Base-by-base conservation (phyloP, 441 rosid genomes). In the Pelargonium fulgidum region DNA sequence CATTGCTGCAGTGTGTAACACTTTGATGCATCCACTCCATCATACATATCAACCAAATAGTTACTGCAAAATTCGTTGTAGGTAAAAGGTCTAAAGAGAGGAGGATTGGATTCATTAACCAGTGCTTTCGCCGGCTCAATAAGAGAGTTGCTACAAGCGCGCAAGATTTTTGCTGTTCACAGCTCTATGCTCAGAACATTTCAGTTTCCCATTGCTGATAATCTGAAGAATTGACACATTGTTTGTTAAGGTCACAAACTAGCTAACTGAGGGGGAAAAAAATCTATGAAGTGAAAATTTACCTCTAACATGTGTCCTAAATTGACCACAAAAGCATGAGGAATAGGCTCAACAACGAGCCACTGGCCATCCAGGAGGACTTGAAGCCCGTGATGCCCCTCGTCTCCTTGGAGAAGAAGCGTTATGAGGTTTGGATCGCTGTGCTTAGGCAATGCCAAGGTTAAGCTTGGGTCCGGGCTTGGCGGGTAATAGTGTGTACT, bases 301-400 rank as follows among this genome's bases (percentile, higher is more conserved):
- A 75, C 75, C 78, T 70, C 65, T 45, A 71, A 64, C 39, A 70
- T 56, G 20, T 71, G 59, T 45, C 75, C 78, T 20, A 75, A 36
- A 52, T 67, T 71, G 19, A 75, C 72, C 26, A 71, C 69, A 67
- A 75, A 71, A 7, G 78, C 78, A 12, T 56, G 16, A 70, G 41
- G 24, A 22, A 22, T 22, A 59, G 75, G 78, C 13, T 75, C 65
- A 41, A 75, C 72, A 16, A 47, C 71, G 20, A 67, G 17, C 75
- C 78, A 75, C 45, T 64, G 20, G n/a, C 14, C 72, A 29, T 68
- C 75, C 63, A 68, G 52, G 52, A 68, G 64, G 12, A 76, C 70
- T 22, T 72, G 79, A 20, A 68, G 75, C 1, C 72, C 69, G 36
- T 58, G 54, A 4, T 29, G 33, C 33, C 33, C 33, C 33, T 64